These are phyloP conservation scores for Scutellaria galericulata DNA, from an alignment of 257 asterid species.

Conservation along the genomic window DNA sequence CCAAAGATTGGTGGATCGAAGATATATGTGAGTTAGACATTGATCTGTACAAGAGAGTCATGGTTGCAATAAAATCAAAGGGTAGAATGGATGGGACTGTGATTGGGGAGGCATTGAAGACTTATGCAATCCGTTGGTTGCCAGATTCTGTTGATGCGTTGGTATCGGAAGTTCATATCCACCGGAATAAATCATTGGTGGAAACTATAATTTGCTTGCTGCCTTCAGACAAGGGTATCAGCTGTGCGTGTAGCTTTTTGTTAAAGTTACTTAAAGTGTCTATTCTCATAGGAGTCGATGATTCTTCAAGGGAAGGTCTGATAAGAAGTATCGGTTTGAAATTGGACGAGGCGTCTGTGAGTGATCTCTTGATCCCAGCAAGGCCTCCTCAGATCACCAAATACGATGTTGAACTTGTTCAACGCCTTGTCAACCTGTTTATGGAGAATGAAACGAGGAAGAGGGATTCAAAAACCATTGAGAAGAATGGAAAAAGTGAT, in stretches of 20 bases:
- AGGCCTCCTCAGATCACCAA: constrained; percentile 65
- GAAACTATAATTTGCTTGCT: constrained; percentile 86
- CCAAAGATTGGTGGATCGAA: constrained; percentile 95
- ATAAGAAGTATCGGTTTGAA: constrained; percentile 55
- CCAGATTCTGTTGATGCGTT: constrained; percentile 78
- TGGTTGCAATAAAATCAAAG: constrained; percentile 75
- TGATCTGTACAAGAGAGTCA: constrained; percentile 75
- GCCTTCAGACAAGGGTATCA: constrained; percentile 64
- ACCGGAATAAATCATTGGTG: constrained; percentile 68
- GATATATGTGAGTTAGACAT: constrained; percentile 86
- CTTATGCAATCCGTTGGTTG: constrained; percentile 83
- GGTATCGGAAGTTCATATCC: constrained; percentile 67
- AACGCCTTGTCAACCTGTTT: constrained; percentile 55
- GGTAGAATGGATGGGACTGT: constrained; percentile 76
- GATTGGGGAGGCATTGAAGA: constrained; percentile 80
- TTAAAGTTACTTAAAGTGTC: constrained; percentile 82
- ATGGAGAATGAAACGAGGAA: constrained; percentile 50
- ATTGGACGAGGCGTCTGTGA: constrained; percentile 77
- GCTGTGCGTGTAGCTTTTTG: constrained; percentile 76
- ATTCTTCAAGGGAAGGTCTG: constrained; percentile 63
- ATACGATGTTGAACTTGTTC: constrained; percentile 79
- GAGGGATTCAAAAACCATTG: constrained; percentile 40
- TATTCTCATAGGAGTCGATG: constrained; percentile 67
- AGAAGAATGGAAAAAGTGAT: constrained; percentile 40
- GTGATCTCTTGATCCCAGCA: constrained; percentile 77